Base-by-base conservation (phyloP, 2,329 filamentous ascomycete species). In the Pseudonectria buxi region DNA sequence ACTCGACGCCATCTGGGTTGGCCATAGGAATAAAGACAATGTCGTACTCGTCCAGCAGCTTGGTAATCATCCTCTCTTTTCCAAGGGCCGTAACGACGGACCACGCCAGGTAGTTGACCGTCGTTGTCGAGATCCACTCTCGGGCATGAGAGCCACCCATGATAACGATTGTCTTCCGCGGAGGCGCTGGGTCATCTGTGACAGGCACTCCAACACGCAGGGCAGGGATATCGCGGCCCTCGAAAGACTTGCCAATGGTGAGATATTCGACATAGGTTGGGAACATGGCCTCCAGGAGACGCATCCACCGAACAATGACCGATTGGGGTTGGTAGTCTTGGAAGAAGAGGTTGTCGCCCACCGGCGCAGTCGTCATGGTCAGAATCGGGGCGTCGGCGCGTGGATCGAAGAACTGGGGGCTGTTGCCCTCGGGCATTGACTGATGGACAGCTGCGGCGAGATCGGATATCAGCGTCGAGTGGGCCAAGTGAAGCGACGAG, bases 41-140 rank as follows among this genome's bases (percentile, higher is more conserved):
- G 59, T 96, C 89, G 53, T 90, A 95, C 36, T 83, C 72, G 44
- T 92, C 73, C 4, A 98, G 72, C 7, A 96, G 70, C 41, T 80
- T 82, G 14, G 84, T 89, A 35, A 94, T 81, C 61, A 66, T 72
- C 43, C 54, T 72, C 62, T 74, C 69, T 46, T 86, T 86, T 41
- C 84, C 85, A 58, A 90, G 94, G 4, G 79, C 76, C 1, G 84
- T 89, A 51, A 95, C 85, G 31, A 96, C 72, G 12, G 78, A 85
- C 76, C 92, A 95, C 9, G 90, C 87, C 22, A 95, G 67, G 52
- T 94, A 96, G 51, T 83, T 94, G 34, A 94, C 86, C 0, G 88
- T 94, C 52, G 83, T 92, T 1, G 83, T 88, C 30, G 87, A 86
- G 46, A 98, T 94, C 92, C 92, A 98, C 68, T 98, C 92, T 26